These are phyloP conservation scores for Rhodotorula diobovata DNA, from an alignment of 768 basidiomycete genomes.

Conservation along the genomic window DNA sequence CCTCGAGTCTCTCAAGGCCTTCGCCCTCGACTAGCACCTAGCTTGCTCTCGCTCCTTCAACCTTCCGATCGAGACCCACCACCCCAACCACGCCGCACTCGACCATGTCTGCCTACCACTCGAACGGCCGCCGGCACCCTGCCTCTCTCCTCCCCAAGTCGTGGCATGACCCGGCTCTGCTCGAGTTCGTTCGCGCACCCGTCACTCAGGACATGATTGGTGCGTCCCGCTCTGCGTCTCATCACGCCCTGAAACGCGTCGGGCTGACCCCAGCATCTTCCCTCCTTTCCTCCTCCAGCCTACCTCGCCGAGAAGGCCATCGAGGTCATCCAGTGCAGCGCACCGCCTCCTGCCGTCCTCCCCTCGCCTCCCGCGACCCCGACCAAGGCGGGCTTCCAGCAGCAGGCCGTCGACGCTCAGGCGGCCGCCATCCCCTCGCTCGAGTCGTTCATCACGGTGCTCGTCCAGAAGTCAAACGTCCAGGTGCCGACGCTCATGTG, in stretches of 20 bases:
- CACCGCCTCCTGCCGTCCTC: slow-evolving; percentile 48
- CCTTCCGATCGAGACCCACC: not conserved
- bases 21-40: not conserved
- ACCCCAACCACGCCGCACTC: not conserved
- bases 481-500: slow-evolving; percentile 85
- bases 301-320: slow-evolving; percentile 77
- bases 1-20: not conserved
- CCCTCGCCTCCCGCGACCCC: slow-evolving; percentile 69
- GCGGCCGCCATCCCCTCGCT: slow-evolving; percentile 59
- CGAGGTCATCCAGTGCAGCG: slow-evolving; percentile 61
- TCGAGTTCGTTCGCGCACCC: slow-evolving; percentile 69
- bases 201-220: slow-evolving; percentile 82
- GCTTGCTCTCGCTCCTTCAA: too few relatives aligned
- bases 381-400: slow-evolving; percentile 52
- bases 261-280: not conserved
- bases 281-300: slow-evolving; percentile 44
- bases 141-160: slow-evolving; percentile 74
- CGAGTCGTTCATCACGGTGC: slow-evolving; percentile 74
- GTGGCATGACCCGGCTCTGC: slow-evolving; percentile 73
- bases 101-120: slow-evolving; percentile 12
- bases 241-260: not conserved
- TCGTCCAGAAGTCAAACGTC: slow-evolving; percentile 78
- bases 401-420: slow-evolving; percentile 7
- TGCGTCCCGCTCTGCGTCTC: slow-evolving; percentile 40
- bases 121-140: slow-evolving; percentile 51